Evolutionary conservation across 2,329 filamentous ascomycete genomes (phyloP).

Genomic region (Fusarium solani-melongenae): DNA sequence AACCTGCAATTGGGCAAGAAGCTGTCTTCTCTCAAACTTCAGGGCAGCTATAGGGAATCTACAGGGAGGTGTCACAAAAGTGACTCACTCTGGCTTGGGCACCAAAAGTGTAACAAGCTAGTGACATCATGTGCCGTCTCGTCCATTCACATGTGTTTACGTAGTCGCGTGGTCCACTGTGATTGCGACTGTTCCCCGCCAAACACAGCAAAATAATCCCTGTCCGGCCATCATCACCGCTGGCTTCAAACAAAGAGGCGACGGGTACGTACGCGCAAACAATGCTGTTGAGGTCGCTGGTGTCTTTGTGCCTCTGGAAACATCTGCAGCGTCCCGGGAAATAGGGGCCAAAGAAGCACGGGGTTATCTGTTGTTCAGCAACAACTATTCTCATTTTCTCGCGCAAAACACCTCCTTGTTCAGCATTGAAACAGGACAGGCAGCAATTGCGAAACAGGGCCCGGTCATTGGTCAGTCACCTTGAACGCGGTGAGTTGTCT

Average conservation of each 20-base stretch:
- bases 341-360: not conserved
- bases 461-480: not conserved
- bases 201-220: not conserved
- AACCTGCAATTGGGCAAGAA: not conserved
- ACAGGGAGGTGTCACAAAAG: not conserved
- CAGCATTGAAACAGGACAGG: not conserved
- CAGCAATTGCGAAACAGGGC: not conserved
- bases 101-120: not conserved
- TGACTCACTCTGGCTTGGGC: not conserved
- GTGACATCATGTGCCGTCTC: not conserved
- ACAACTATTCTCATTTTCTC: not conserved
- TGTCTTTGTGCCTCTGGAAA: not conserved
- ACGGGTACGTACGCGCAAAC: not conserved
- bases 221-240: not conserved
- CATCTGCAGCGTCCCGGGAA: not conserved
- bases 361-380: not conserved
- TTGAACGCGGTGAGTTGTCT: not conserved
- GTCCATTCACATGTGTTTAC: not conserved
- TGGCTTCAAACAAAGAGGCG: not conserved
- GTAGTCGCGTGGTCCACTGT: not conserved
- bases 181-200: not conserved
- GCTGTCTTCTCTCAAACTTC: not conserved
- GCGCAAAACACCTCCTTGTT: not conserved
- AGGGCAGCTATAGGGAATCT: not conserved
- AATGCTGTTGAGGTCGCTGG: not conserved